These are phyloP conservation scores for Colletotrichum godetiae DNA, from an alignment of 2,329 filamentous ascomycete species.

Conservation along the genomic window DNA sequence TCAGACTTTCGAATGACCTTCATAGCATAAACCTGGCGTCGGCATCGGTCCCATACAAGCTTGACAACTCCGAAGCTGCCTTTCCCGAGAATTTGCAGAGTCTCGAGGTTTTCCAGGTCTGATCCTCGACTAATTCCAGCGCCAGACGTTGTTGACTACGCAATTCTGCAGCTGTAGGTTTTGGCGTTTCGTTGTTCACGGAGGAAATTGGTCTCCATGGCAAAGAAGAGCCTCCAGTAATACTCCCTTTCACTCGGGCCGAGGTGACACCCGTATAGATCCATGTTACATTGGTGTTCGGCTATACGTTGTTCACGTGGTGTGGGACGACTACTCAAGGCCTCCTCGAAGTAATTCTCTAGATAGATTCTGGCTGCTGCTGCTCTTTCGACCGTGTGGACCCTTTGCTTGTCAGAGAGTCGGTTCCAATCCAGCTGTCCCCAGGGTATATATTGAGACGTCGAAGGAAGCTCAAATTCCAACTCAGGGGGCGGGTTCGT, in stretches of 20 bases:
- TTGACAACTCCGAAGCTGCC: slow-evolving; percentile 95
- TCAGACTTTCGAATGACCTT: slow-evolving; percentile 95
- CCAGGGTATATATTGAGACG: neutral
- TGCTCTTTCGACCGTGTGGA: slow-evolving; percentile 78
- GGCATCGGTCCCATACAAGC: slow-evolving; percentile 74
- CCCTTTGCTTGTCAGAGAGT: slow-evolving; percentile 3
- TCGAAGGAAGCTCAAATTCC: neutral
- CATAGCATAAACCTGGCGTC: slow-evolving; percentile 84
- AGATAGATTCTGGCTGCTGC: slow-evolving; percentile 87
- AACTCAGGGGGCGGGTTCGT: neutral
- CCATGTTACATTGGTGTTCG: slow-evolving; percentile 73
- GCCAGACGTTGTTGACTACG: slow-evolving; percentile 2
- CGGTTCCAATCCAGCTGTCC: neutral
- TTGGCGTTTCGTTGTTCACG: slow-evolving; percentile 23
- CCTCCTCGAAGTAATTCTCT: slow-evolving; percentile 84
- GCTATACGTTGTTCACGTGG: slow-evolving; percentile 71
- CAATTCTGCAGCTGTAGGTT: slow-evolving; percentile 14
- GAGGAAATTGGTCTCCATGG: slow-evolving; percentile 67
- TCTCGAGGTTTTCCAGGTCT: slow-evolving; percentile 74
- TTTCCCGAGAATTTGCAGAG: slow-evolving; percentile 86
- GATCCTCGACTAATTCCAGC: neutral
- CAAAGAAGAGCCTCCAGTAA: slow-evolving; percentile 58
- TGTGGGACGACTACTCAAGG: slow-evolving; percentile 60
- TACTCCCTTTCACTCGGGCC: slow-evolving; percentile 65
- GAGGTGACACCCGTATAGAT: slow-evolving; percentile 49